These are phyloP conservation scores for Collybia sp. DNA, from an alignment of 768 basidiomycete genomes.

Conservation along the genomic window DNA sequence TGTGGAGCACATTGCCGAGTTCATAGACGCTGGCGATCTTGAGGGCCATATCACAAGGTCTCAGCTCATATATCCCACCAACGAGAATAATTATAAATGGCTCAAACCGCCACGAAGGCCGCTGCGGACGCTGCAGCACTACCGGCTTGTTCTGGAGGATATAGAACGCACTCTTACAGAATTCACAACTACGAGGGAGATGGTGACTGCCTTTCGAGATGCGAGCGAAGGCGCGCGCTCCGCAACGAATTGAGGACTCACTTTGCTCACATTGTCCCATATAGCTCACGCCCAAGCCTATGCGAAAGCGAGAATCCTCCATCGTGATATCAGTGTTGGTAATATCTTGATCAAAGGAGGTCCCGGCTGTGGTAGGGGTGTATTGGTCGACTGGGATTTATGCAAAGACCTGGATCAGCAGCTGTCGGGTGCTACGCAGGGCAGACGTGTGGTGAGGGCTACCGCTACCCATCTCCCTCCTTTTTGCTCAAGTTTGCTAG, in stretches of 20 bases:
- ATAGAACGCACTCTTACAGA: background rate
- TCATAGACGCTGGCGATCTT: constrained; percentile 18
- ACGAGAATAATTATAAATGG: too few relatives aligned
- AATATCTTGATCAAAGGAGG: background rate
- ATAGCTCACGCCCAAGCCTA: background rate
- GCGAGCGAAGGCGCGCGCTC: background rate
- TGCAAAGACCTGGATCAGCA: background rate
- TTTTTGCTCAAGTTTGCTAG: background rate
- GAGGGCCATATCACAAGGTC: constrained; percentile 1
- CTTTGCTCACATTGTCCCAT: background rate
- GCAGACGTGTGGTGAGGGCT: background rate
- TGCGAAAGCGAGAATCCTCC: background rate
- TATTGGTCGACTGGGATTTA: background rate
- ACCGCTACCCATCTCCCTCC: background rate
- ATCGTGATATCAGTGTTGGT: too few relatives aligned
- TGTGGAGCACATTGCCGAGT: constrained; percentile 15
- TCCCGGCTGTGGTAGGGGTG: background rate
- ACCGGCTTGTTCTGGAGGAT: background rate
- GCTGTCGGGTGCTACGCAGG: background rate
- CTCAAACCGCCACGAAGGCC: too few relatives aligned
- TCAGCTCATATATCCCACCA: background rate
- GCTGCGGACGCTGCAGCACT: too few relatives aligned
- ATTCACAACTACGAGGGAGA: background rate
- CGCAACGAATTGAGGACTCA: background rate
- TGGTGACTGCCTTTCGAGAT: background rate